Base-by-base conservation (phyloP, 2,329 filamentous ascomycete species). In the Pseudopyricularia javanii region DNA sequence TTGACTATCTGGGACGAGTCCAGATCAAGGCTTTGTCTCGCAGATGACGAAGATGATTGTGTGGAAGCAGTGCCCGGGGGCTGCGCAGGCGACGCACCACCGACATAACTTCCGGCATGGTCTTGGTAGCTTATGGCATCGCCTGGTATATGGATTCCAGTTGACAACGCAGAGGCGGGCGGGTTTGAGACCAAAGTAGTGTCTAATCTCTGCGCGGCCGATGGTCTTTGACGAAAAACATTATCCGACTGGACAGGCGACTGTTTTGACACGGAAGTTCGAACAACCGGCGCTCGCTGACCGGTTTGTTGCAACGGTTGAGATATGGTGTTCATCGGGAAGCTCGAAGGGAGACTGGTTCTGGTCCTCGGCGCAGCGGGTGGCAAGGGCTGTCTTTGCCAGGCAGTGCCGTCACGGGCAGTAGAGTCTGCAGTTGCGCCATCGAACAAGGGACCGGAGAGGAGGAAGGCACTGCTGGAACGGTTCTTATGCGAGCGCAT, bases 1-100 rank as follows among this genome's bases (percentile, higher is more conserved):
- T 90, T 90, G 43, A 97, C 89, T 57, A 97, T 94, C 66, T 95
- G 88, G 4, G 85, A 81, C 7, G 91, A 86, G 62, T 96, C 91
- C 55, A 86, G 76, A 60, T 89, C 82, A 20, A 86, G 53, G 17
- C 49, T 17, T 3, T 22, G 37, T 17, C 50, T 40, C 5, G 50
- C 11, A 17, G 37, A 32, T 6, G 50, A 51, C 9, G 37, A 34
- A 35, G 48, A 50, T 35, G 48, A 35, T 14, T 34, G 22, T 4
- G 49, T 37, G 20, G 49, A 50, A 11, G 49, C 33, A 9, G 49
- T 50, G 12, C 49, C 49, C 17, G 49, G 49, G 33, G 49, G 40
- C 40, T 24, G 12, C 11, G 9, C 32, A 35, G 49, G 6, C 49
- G 15, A 30, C 32, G 15, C 12, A 17, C 3, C 12, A n/a, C 24